These are phyloP conservation scores for Neodidymelliopsis sp. DNA, from an alignment of 2,329 filamentous ascomycete species.

Conservation along the genomic window DNA sequence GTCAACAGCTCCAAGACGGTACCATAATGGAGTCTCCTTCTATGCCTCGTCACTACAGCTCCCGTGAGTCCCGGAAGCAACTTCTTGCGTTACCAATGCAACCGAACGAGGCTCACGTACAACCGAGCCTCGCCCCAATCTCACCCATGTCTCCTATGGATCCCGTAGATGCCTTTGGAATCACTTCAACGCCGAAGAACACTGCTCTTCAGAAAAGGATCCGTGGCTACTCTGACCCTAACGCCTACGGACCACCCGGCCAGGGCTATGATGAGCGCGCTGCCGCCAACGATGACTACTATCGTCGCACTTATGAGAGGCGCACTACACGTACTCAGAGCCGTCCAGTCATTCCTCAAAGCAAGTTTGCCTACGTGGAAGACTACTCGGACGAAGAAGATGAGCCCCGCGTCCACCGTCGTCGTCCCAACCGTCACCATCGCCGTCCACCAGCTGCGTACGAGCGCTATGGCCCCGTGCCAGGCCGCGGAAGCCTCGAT, in stretches of 20 bases:
- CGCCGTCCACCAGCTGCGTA: slow-evolving; percentile 37
- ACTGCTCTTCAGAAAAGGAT: slow-evolving; percentile 13
- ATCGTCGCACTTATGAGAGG: slow-evolving; percentile 17
- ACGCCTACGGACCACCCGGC: slow-evolving; percentile 16
- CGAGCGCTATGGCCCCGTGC: slow-evolving; percentile 25
- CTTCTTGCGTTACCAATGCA: slow-evolving; percentile 40
- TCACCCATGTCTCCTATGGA: slow-evolving; percentile 24
- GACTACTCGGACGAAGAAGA: slow-evolving; percentile 42
- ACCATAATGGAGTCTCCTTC: slow-evolving; percentile 38
- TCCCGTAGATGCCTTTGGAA: slow-evolving; percentile 14
- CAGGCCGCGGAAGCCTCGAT: slow-evolving; percentile 28
- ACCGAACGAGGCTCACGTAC: slow-evolving; percentile 36
- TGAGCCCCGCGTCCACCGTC: slow-evolving; percentile 31
- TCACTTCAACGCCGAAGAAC: slow-evolving; percentile 10
- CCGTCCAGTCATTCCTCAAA: slow-evolving; percentile 11
- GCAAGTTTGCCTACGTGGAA: slow-evolving; percentile 32
- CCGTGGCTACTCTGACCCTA: slow-evolving; percentile 23
- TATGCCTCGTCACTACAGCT: slow-evolving; percentile 22
- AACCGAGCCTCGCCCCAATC: slow-evolving; percentile 18
- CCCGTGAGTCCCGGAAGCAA: slow-evolving; percentile 37
- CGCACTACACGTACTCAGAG: slow-evolving; percentile 14
- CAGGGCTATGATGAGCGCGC: slow-evolving; percentile 8
- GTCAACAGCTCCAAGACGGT: slow-evolving; percentile 39
- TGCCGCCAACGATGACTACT: slow-evolving; percentile 21
- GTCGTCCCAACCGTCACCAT: slow-evolving; percentile 30